Conservation (phyloP, 192 early-diverging fungal species). For the Gonapodya prolifera region DNA sequence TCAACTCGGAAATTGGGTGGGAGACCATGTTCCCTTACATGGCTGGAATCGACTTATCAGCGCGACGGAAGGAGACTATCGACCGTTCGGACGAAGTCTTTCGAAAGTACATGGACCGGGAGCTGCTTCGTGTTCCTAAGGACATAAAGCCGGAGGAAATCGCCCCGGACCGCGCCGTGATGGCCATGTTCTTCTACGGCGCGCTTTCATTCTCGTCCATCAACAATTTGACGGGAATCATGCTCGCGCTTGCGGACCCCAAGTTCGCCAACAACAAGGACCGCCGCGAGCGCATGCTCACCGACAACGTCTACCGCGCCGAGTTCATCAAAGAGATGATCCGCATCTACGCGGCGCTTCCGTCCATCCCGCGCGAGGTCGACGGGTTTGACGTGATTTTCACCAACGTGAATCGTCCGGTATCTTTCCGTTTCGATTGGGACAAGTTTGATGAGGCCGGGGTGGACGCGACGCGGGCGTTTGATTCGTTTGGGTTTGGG, state of each 20-base stretch:
- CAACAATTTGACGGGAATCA: slow-evolving; percentile 2
- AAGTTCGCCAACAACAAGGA: not conserved
- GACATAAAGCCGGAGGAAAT: not conserved
- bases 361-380: not conserved
- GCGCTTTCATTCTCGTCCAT: slow-evolving; percentile 1
- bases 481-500: too few species aligned
- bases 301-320: not conserved
- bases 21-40: slow-evolving; percentile 2
- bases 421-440: too few species aligned
- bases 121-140: not conserved
- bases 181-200: slow-evolving; percentile 3
- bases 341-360: not conserved
- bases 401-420: too few species aligned
- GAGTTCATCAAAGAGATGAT: slow-evolving; percentile 4
- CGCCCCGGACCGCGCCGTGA: not conserved
- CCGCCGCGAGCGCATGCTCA: not conserved
- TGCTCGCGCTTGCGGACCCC: not conserved
- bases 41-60: slow-evolving; percentile 1
- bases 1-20: slow-evolving; percentile 2
- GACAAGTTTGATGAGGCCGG: too few species aligned
- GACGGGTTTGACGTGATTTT: slow-evolving; percentile 2
- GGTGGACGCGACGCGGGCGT: too few species aligned
- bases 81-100: not conserved
- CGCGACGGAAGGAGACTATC: not conserved
- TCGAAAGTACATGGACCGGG: not conserved